Conservation (phyloP, 805 yeast species). For the Cyberlindnera euphorbiae region DNA sequence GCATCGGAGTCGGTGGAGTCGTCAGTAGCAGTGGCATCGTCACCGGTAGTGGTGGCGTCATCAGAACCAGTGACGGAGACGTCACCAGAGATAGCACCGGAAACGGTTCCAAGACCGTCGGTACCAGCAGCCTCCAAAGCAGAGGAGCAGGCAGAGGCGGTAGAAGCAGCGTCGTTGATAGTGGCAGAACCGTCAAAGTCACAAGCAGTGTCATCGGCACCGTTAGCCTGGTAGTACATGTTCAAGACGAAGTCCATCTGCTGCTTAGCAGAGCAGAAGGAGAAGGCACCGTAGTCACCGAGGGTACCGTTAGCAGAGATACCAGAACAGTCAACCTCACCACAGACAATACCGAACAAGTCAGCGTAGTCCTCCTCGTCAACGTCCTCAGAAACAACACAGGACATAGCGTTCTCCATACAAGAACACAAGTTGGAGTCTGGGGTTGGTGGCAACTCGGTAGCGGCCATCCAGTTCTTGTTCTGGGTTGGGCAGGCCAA, state of each 20-base stretch:
- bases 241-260: constrained; percentile 62
- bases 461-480: constrained; percentile 58
- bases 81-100: constrained; percentile 26
- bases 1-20: constrained; percentile 22
- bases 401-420: constrained; percentile 46
- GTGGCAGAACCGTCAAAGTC: constrained; percentile 67
- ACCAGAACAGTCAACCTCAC: constrained; percentile 51
- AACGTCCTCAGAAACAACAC: constrained; percentile 58
- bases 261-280: constrained; percentile 65
- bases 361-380: constrained; percentile 52
- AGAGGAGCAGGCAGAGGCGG: constrained; percentile 52
- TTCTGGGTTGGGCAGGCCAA: constrained; percentile 59
- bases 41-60: constrained; percentile 12
- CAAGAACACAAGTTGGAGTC: constrained; percentile 60
- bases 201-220: constrained; percentile 46
- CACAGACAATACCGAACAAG: constrained; percentile 56
- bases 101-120: constrained; percentile 59
- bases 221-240: constrained; percentile 52
- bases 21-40: not conserved
- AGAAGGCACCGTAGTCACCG: constrained; percentile 68
- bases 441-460: constrained; percentile 78
- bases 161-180: constrained; percentile 38
- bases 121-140: constrained; percentile 62
- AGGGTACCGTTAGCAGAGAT: constrained; percentile 56
- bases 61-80: constrained; percentile 8